Evolutionary conservation across 192 early-diverging fungal species (phyloP).

Genomic region (Mortierella alpina): DNA sequence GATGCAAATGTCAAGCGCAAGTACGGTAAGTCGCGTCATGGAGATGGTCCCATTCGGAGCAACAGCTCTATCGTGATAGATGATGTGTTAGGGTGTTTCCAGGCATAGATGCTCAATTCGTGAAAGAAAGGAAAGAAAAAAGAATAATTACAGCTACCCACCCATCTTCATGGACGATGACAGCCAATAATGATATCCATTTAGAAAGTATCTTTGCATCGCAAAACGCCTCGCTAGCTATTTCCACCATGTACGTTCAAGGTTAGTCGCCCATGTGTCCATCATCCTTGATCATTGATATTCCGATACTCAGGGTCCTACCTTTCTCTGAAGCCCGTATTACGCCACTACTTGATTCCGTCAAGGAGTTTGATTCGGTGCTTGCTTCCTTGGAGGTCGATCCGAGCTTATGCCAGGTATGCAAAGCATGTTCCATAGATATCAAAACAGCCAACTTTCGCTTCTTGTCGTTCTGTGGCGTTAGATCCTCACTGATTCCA

Average conservation of each 20-base stretch:
- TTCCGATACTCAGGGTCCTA: not conserved
- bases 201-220: not conserved
- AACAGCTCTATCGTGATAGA: conserved; percentile 1
- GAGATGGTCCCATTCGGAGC: conserved; percentile 7
- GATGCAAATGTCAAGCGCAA: conserved; percentile 13
- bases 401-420: not conserved
- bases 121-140: not conserved
- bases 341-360: not conserved
- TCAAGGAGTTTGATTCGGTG: not conserved
- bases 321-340: not conserved
- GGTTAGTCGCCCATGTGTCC: not conserved
- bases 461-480: conserved; percentile 9
- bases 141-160: not conserved
- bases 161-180: conserved; percentile 14
- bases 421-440: conserved; percentile 24
- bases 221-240: not conserved
- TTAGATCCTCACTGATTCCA: conserved; percentile 13
- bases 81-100: not conserved
- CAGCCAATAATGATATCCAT: conserved; percentile 8
- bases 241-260: not conserved
- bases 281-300: not conserved
- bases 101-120: not conserved
- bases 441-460: conserved; percentile 23
- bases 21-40: conserved; percentile 28
- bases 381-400: not conserved